Conservation (phyloP, 331 rosid genomes). For the Cucumis variabilis region DNA sequence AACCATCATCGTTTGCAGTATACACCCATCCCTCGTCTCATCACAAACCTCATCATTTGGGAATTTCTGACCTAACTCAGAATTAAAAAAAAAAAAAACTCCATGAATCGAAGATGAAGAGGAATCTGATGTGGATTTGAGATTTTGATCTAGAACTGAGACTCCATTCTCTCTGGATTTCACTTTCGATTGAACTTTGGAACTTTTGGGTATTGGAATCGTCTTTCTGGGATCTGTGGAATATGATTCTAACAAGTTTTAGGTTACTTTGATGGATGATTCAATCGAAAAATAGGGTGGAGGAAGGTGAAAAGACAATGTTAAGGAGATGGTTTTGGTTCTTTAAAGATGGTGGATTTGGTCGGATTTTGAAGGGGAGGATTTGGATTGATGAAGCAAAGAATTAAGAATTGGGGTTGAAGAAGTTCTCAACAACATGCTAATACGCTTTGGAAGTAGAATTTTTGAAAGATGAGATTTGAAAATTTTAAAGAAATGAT, state of each 20-base stretch:
- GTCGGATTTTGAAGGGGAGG: slow-evolving; percentile 48
- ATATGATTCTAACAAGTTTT: slow-evolving; percentile 37
- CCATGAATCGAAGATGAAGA: slow-evolving; percentile 37
- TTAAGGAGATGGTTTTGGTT: slow-evolving; percentile 44
- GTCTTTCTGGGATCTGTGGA: slow-evolving; percentile 41
- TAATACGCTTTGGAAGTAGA: background rate
- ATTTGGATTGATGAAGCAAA: slow-evolving; percentile 48
- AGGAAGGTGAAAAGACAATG: slow-evolving; percentile 19
- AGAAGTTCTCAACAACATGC: slow-evolving; percentile 71
- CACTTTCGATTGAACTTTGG: slow-evolving; percentile 19
- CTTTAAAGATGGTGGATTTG: too few relatives aligned
- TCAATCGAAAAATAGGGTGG: background rate
- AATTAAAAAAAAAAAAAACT: slow-evolving; percentile 52
- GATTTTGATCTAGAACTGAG: slow-evolving; percentile 31
- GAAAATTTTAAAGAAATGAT: background rate
- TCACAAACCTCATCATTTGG: slow-evolving; percentile 38
- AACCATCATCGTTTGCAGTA: slow-evolving; percentile 53
- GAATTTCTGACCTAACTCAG: slow-evolving; percentile 48
- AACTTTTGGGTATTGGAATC: slow-evolving; percentile 13
- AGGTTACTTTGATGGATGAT: slow-evolving; percentile 36
- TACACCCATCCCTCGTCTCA: slow-evolving; percentile 32
- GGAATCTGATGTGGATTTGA: slow-evolving; percentile 18
- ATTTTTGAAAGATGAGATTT: background rate
- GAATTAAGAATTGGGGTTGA: slow-evolving; percentile 66
- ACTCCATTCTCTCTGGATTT: slow-evolving; percentile 28